phyloP scores from a whole-genome alignment of 495 filamentous ascomycete genomes.

The Aspergillus conjunctus region DNA sequence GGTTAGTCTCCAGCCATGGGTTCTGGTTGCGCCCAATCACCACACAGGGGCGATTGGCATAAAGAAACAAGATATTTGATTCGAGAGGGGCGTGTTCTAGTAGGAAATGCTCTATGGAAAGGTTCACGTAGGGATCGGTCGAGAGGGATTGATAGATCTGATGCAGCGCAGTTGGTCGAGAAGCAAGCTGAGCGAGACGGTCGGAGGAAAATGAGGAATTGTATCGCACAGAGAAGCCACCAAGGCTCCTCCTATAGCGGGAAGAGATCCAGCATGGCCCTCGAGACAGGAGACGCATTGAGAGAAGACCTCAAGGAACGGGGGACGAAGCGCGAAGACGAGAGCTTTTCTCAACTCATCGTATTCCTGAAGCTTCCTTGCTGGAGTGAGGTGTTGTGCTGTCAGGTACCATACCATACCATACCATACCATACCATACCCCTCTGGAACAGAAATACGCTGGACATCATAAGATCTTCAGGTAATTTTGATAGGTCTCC shows the following conservation, averaged over 20 bases:
- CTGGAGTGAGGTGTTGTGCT: not conserved
- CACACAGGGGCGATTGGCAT: conserved; percentile 81
- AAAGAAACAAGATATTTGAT: conserved; percentile 81
- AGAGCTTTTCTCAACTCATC: not conserved
- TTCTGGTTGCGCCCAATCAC: conserved; percentile 97
- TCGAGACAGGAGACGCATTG: conserved; percentile 30
- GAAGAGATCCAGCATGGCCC: conserved; percentile 33
- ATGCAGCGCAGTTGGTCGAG: conserved; percentile 49
- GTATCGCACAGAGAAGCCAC: conserved; percentile 26
- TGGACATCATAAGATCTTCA: conserved; percentile 6
- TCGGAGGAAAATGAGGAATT: conserved; percentile 41
- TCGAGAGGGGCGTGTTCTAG: conserved; percentile 68
- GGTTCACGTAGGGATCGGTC: conserved; percentile 82
- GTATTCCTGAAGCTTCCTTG: not conserved
- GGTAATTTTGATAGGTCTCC: conserved; percentile 11
- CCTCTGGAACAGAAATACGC: not conserved
- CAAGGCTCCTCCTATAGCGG: conserved; percentile 5
- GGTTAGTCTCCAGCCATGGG: conserved; percentile 89
- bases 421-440: conserved; percentile 5
- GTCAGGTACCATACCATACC: not conserved
- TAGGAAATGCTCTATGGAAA: conserved; percentile 92
- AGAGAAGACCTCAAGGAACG: conserved; percentile 5
- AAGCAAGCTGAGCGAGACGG: conserved; percentile 46
- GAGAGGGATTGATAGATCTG: conserved; percentile 79
- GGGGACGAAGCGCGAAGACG: not conserved